These are phyloP conservation scores for Fusarium foetens DNA, from an alignment of 2,329 filamentous ascomycete species.

Conservation along the genomic window DNA sequence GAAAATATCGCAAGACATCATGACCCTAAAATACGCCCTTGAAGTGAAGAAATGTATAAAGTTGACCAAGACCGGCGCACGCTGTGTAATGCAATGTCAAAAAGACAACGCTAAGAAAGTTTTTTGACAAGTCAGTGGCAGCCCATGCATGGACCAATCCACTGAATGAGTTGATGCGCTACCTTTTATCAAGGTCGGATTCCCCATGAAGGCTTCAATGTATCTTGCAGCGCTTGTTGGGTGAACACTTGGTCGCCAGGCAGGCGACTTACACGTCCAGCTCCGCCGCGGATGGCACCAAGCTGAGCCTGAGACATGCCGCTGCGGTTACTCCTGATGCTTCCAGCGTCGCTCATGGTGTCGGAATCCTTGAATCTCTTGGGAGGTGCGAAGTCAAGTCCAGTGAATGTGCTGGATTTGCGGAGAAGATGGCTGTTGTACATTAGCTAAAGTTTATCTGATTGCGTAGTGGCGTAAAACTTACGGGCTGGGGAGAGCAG, in stretches of 20 bases:
- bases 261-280: slow-evolving; percentile 86
- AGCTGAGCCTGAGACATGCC: slow-evolving; percentile 78
- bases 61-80: slow-evolving; percentile 43
- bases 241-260: slow-evolving; percentile 86
- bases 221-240: slow-evolving; percentile 70
- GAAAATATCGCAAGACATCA: slow-evolving; percentile 46
- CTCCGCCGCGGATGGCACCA: slow-evolving; percentile 80
- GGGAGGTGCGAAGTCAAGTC: slow-evolving; percentile 82
- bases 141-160: slow-evolving; percentile 6
- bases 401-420: slow-evolving; percentile 82
- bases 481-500: slow-evolving; percentile 89
- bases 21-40: slow-evolving; percentile 46
- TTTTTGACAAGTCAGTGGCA: slow-evolving; percentile 11
- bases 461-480: slow-evolving; percentile 51
- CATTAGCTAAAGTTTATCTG: slow-evolving; percentile 41
- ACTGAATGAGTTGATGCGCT: slow-evolving; percentile 9
- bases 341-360: slow-evolving; percentile 72
- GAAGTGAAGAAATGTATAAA: slow-evolving; percentile 42
- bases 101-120: slow-evolving; percentile 35
- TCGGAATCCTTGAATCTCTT: slow-evolving; percentile 75
- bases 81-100: slow-evolving; percentile 45
- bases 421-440: slow-evolving; percentile 71
- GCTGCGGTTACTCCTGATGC: slow-evolving; percentile 72
- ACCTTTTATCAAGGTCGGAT: slow-evolving; percentile 57
- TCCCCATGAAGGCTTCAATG: slow-evolving; percentile 69